A percentile compares a stretch with the other conserved stretches of the same genome.
Conservation (phyloP, 202 grass and related monocot species). For the Cymbopogon flexuosus region DNA sequence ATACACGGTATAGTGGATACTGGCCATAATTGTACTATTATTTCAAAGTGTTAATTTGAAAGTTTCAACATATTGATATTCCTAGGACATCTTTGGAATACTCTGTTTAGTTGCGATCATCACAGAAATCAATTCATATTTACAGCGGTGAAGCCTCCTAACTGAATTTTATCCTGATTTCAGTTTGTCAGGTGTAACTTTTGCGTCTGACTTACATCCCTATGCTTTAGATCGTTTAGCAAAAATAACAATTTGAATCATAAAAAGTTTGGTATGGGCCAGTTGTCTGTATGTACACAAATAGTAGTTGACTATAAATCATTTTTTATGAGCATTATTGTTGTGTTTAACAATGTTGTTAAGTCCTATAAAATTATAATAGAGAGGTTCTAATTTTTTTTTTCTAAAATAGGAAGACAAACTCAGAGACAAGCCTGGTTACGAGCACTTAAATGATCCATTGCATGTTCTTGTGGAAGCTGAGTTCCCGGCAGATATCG, state of each 20-base stretch:
- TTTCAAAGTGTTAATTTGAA: not conserved
- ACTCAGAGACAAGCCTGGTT: conserved; percentile 83
- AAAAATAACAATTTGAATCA: not conserved
- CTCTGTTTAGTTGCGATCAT: not conserved
- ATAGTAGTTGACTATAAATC: not conserved
- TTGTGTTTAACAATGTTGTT: not conserved
- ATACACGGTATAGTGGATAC: not conserved
- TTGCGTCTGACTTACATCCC: not conserved
- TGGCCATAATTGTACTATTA: not conserved
- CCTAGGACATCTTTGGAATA: not conserved
- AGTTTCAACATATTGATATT: not conserved
- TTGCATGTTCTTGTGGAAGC: conserved; percentile 85
- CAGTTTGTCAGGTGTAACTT: not conserved
- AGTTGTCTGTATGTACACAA: not conserved
- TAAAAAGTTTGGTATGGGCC: not conserved
- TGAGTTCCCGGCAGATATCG: conserved; percentile 63
- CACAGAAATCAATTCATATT: not conserved
- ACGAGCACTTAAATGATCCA: conserved; percentile 92
- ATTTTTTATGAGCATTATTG: not conserved
- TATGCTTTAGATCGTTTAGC: not conserved
- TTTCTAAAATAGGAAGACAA: conserved; percentile 70
- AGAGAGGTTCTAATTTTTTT: not conserved
- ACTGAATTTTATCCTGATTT: conserved; percentile 8
- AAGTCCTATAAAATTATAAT: not conserved
- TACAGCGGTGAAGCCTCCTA: not conserved